Evolutionary conservation across 2,329 filamentous ascomycete species (phyloP).

Genomic region (Xylaria multiplex): DNA sequence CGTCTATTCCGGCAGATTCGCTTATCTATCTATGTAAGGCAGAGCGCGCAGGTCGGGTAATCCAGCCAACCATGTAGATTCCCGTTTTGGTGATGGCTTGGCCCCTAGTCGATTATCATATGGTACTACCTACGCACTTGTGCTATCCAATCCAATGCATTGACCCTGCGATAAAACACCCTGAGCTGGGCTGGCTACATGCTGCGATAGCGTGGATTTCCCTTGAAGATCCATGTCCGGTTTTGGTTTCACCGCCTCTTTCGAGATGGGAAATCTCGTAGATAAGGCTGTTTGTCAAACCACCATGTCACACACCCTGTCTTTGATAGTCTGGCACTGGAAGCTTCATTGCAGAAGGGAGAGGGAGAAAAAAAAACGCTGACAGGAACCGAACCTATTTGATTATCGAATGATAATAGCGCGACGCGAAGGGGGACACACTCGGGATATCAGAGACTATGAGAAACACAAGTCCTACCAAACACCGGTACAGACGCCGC

Average conservation of each 20-base stretch:
- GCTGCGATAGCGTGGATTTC: conserved; percentile 1
- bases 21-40: conserved; percentile 1
- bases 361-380: no score
- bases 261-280: background rate
- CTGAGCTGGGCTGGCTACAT: conserved; percentile 5
- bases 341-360: no score
- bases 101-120: background rate
- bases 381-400: background rate
- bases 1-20: conserved; percentile 1
- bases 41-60: background rate
- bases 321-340: no score
- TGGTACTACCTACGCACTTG: background rate
- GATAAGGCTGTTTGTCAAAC: conserved; percentile 14
- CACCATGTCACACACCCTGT: no score
- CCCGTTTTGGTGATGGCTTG: background rate
- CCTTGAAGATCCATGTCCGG: conserved; percentile 22
- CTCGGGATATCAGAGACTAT: conserved; percentile 6
- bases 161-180: conserved; percentile 14
- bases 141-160: conserved; percentile 7
- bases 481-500: background rate
- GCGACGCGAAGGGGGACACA: background rate
- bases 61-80: conserved; percentile 5
- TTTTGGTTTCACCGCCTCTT: conserved; percentile 36
- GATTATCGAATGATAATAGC: background rate
- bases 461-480: background rate